Percentiles rank a stretch among this genome's conserved stretches.
These are phyloP conservation scores for Coemansia sp. DNA, from an alignment of 192 early-diverging fungal species.

Conservation along the genomic window DNA sequence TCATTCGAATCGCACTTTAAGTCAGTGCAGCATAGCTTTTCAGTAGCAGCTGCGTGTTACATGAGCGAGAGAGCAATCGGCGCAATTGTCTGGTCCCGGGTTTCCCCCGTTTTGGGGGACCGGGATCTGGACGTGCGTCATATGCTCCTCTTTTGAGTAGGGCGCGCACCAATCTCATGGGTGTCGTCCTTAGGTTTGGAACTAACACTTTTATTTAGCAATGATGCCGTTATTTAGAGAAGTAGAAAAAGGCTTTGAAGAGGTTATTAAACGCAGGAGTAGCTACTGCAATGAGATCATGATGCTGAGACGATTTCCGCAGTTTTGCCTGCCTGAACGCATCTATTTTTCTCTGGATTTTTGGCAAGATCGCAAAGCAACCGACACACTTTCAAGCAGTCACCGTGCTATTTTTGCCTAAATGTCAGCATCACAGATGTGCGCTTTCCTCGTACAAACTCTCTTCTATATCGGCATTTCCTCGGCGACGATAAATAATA, in stretches of 20 bases:
- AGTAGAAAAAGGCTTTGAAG: neutral
- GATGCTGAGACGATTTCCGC: neutral
- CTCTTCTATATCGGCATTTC: neutral
- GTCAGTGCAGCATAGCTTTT: slow-evolving; percentile 44
- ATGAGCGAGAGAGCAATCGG: slow-evolving; percentile 44
- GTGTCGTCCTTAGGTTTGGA: slow-evolving; percentile 56
- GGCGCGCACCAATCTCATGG: slow-evolving; percentile 25
- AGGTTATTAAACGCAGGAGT: neutral
- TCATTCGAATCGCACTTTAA: slow-evolving; percentile 36
- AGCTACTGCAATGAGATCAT: neutral
- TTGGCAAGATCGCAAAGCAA: neutral
- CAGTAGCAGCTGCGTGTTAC: slow-evolving; percentile 51
- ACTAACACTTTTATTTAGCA: slow-evolving; percentile 24
- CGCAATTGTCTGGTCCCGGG: slow-evolving; percentile 18
- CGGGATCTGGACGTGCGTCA: slow-evolving; percentile 22
- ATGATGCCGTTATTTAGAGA: neutral
- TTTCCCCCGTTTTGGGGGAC: slow-evolving; percentile 51
- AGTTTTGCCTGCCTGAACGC: neutral
- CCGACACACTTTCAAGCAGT: neutral
- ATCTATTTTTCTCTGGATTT: neutral
- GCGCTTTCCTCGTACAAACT: neutral
- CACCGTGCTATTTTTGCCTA: neutral
- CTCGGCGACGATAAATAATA: neutral
- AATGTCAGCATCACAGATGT: neutral
- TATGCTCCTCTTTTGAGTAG: slow-evolving; percentile 56